phyloP scores from a whole-genome alignment of 1,284 basidiomycete species.

The Xerocomus minutiporus region DNA sequence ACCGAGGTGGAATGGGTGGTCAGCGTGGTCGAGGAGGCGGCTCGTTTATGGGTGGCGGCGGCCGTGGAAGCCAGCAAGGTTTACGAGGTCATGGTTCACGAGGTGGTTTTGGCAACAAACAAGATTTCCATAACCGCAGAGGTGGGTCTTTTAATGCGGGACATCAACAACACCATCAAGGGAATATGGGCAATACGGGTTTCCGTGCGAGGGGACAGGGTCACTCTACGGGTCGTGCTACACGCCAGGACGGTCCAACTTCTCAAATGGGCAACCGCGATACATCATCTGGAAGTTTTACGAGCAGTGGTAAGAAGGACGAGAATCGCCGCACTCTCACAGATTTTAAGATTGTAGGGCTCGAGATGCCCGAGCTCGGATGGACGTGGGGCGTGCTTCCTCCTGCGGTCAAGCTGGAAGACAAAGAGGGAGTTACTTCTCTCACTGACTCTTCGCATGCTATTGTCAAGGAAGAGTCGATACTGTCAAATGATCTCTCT shows the following conservation, averaged over 20 bases:
- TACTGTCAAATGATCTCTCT: constrained; percentile 28
- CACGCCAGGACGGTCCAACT: constrained; percentile 49
- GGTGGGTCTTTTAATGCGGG: constrained; percentile 57
- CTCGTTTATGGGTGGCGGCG: constrained; percentile 38
- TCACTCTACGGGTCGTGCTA: constrained; percentile 44
- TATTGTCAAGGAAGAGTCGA: constrained; percentile 40
- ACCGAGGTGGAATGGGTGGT: constrained; percentile 39
- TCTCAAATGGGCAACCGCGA: constrained; percentile 40
- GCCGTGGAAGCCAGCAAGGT: constrained; percentile 30
- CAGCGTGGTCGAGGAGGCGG: constrained; percentile 39
- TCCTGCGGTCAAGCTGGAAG: constrained; percentile 36
- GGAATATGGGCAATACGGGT: constrained; percentile 41
- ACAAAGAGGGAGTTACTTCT: constrained; percentile 34
- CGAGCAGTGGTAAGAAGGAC: constrained; percentile 65
- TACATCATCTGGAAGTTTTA: constrained; percentile 40
- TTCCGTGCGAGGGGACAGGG: constrained; percentile 42
- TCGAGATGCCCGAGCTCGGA: constrained; percentile 69
- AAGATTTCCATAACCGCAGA: constrained; percentile 59
- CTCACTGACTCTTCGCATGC: constrained; percentile 27
- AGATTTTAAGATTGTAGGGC: constrained; percentile 91
- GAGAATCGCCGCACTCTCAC: constrained; percentile 83
- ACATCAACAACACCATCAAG: constrained; percentile 39
- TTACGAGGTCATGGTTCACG: constrained; percentile 60
- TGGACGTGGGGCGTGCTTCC: constrained; percentile 69
- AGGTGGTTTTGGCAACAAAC: constrained; percentile 55